Conservation (phyloP, 495 filamentous ascomycete species). For the Aspergillus hancockii region DNA sequence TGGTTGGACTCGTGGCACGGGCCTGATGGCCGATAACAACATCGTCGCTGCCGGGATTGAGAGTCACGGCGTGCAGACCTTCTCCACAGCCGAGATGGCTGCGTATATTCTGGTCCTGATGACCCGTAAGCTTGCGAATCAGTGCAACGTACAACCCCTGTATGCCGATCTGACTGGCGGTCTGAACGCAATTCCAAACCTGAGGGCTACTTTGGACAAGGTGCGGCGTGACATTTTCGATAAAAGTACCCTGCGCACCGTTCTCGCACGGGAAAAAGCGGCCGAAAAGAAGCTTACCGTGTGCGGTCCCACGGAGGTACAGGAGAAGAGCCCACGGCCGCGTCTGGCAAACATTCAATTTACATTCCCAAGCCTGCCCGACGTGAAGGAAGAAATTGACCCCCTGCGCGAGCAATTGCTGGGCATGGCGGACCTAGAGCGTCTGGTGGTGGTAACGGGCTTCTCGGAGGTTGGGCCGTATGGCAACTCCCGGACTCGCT, state of each 20-base stretch:
- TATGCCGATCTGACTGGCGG: constrained; percentile 95
- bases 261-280: neutral
- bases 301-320: neutral
- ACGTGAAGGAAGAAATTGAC: neutral
- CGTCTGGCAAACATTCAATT: neutral
- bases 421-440: neutral
- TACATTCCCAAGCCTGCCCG: neutral
- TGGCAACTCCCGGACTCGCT: constrained; percentile 96
- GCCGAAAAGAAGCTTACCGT: neutral
- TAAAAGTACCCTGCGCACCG: neutral
- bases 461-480: constrained; percentile 96
- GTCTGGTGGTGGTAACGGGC: constrained; percentile 82
- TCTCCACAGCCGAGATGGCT: constrained; percentile 98
- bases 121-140: constrained; percentile 84
- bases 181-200: constrained; percentile 36
- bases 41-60: constrained; percentile 93
- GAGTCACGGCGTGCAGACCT: constrained; percentile 90
- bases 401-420: neutral
- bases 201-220: neutral
- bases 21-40: constrained; percentile 95
- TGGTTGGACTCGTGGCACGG: constrained; percentile 96
- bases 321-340: neutral
- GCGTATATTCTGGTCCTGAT: constrained; percentile 94
- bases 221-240: neutral
- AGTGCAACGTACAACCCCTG: constrained; percentile 90